Conservation (phyloP, 345 rosid genomes). For the Boechera retrofracta region DNA sequence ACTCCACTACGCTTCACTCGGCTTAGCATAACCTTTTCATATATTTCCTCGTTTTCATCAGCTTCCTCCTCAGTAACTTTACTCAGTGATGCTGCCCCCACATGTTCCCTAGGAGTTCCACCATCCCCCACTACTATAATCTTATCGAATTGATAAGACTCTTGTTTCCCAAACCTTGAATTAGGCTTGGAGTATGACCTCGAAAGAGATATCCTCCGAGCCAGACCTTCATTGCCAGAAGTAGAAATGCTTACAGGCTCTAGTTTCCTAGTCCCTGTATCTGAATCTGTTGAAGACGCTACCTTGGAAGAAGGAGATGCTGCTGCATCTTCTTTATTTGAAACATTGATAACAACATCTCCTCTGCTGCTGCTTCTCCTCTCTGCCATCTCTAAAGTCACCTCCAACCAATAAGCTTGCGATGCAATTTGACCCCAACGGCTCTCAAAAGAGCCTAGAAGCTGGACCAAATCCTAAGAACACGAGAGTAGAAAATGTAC, state of each 20-base stretch:
- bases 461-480: no score
- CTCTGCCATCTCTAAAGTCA: slow-evolving; percentile 26
- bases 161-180: slow-evolving; percentile 77
- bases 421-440: no score
- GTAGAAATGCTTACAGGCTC: slow-evolving; percentile 12
- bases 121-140: slow-evolving; percentile 48
- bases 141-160: slow-evolving; percentile 46
- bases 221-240: slow-evolving; percentile 43
- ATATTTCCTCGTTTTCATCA: slow-evolving; percentile 65
- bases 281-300: slow-evolving; percentile 13
- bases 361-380: slow-evolving; percentile 17
- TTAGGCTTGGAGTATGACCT: slow-evolving; percentile 76
- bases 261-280: not conserved
- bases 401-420: not conserved
- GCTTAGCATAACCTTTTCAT: slow-evolving; percentile 55
- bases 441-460: no score
- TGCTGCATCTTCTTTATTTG: slow-evolving; percentile 23
- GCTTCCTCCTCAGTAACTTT: slow-evolving; percentile 49
- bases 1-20: slow-evolving; percentile 48
- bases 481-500: no score
- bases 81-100: slow-evolving; percentile 40
- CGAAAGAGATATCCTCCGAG: slow-evolving; percentile 49
- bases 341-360: slow-evolving; percentile 38
- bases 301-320: slow-evolving; percentile 1
- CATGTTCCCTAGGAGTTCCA: slow-evolving; percentile 45